These are phyloP conservation scores for Udeniomyces megalosporus DNA, from an alignment of 768 basidiomycete species.

Conservation along the genomic window DNA sequence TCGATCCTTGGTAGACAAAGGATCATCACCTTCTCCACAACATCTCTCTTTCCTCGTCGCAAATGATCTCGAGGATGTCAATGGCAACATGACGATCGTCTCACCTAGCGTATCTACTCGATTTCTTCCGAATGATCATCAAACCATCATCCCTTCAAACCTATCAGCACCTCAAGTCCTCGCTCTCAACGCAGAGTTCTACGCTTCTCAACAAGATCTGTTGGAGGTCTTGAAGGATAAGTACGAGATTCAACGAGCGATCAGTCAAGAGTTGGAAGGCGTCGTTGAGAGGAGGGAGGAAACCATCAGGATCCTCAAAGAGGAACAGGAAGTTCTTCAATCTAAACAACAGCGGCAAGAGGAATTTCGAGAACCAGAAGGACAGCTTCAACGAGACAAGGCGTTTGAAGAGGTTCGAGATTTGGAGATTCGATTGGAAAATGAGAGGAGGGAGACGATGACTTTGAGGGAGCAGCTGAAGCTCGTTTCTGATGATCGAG, in stretches of 20 bases:
- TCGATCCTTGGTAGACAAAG: conserved; percentile 7
- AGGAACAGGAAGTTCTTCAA: too few relatives aligned
- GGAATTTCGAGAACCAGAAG: conserved; percentile 28
- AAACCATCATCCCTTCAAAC: neutral
- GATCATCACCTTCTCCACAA: neutral
- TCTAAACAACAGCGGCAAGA: conserved; percentile 39
- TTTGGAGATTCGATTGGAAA: conserved; percentile 6
- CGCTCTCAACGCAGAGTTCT: conserved; percentile 2
- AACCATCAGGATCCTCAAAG: conserved; percentile 34
- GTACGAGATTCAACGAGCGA: conserved; percentile 25
- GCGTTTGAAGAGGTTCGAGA: neutral
- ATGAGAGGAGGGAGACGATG: neutral
- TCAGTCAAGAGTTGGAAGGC: conserved; percentile 20
- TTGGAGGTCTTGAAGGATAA: neutral
- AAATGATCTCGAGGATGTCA: neutral
- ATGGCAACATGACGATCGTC: neutral
- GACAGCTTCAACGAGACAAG: too few relatives aligned
- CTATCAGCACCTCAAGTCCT: neutral
- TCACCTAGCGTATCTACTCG: neutral
- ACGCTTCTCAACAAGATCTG: neutral
- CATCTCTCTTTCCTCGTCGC: neutral
- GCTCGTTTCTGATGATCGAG: conserved; percentile 22
- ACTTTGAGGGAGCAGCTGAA: conserved; percentile 6
- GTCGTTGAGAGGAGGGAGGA: conserved; percentile 26
- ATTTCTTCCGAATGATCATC: neutral